phyloP scores from a whole-genome alignment of 164 flowering plant species.

The Vitis amurensis region DNA sequence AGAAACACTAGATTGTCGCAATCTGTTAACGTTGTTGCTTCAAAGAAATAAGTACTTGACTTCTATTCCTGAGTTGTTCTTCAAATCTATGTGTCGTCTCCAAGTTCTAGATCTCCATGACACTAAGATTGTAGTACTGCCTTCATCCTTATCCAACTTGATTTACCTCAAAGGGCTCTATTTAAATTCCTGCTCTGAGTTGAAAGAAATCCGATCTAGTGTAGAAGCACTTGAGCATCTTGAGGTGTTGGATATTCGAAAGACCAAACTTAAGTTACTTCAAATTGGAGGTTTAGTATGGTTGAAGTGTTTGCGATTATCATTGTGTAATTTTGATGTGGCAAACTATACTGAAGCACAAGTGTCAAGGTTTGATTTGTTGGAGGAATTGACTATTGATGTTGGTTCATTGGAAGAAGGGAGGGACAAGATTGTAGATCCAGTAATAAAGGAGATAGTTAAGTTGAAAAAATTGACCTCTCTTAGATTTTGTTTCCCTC shows the following conservation, averaged over 20 bases:
- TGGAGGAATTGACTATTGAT: constrained; percentile 25
- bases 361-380: neutral
- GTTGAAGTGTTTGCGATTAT: constrained; percentile 14
- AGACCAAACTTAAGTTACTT: neutral
- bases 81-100: constrained; percentile 12
- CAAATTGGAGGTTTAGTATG: neutral
- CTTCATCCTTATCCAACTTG: constrained; percentile 11
- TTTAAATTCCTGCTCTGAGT: constrained; percentile 5
- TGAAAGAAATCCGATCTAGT: constrained; percentile 4
- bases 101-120: constrained; percentile 14
- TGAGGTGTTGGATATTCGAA: constrained; percentile 11
- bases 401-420: neutral
- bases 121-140: constrained; percentile 11
- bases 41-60: constrained; percentile 3
- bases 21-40: constrained; percentile 12
- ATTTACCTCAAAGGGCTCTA: constrained; percentile 5
- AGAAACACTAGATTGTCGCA: neutral
- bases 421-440: constrained; percentile 1
- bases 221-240: neutral
- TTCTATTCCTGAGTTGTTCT: constrained; percentile 15
- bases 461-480: neutral
- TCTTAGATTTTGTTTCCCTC: constrained; percentile 15
- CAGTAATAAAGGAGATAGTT: constrained; percentile 5
- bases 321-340: neutral
- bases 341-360: neutral